Evolutionary conservation across 1,139 yeast genomes (phyloP), one percentile per base, ranked within the genome.

Genomic region (Suhomyces bokatorum): DNA sequence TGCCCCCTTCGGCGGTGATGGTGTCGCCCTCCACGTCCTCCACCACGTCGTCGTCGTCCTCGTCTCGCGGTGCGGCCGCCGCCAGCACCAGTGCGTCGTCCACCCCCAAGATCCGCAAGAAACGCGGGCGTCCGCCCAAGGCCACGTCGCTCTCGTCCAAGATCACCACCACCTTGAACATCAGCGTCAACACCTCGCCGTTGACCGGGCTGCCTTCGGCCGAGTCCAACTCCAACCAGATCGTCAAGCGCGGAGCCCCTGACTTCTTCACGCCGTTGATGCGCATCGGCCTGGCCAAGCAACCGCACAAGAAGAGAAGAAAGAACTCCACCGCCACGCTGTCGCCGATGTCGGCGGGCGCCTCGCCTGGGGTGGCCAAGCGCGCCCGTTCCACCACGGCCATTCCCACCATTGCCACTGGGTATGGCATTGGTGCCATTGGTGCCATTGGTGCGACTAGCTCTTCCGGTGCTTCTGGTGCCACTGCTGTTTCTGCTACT

Each of bases 71-170:
- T 20, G 8, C 9, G 2, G 24, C 42, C 17, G 24, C 41, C 15
- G 28, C 45, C 17, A 12, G 32, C 15, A 14, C 40, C 31, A 41
- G 39, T 14, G 41, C 32, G 12, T 16, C 44, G 31, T 26, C 32
- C 33, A 38, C 57, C 2, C 56, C 69, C 3, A 65, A 70, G 6
- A 57, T 62, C 31, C 70, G 69, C 50, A 62, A 71, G 46, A 74
- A 71, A 53, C 59, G 79, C 54, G 79, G 79, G 14, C 63, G 79
- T 56, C 79, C 79, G 6, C 78, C 79, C 27, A 74, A 74, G 59
- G 67, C 75, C 1, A 59, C 67, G 31, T 69, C 74, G n/a, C 60
- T 72, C 31, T 59, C 70, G 38, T 67, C 64, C 49, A 67, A 65
- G 50, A 71, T 71, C 50, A 70, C 77, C 39, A 66, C 72, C 43